A percentile compares a stretch with the other conserved stretches of the same genome.
Evolutionary conservation across 306 rosid species (phyloP).

Genomic region (Calophaca sinica): DNA sequence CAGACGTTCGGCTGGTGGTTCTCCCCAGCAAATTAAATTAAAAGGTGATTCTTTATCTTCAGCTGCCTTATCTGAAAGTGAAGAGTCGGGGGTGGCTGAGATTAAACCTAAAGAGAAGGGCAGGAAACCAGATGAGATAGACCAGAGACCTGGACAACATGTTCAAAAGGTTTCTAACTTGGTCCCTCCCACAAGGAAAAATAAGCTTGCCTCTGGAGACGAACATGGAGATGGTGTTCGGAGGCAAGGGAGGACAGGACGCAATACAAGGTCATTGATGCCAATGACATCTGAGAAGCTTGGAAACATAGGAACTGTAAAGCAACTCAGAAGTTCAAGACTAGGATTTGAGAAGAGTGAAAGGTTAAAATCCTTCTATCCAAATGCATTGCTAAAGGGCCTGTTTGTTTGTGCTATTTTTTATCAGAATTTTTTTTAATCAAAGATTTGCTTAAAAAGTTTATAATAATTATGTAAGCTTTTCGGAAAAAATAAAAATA

Average conservation of each 20-base stretch:
- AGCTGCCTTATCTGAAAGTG: slow-evolving; percentile 82
- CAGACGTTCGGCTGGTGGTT: slow-evolving; percentile 67
- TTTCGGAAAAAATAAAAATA: neutral
- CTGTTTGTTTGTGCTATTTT: neutral
- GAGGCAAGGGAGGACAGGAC: slow-evolving; percentile 91
- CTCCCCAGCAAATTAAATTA: slow-evolving; percentile 81
- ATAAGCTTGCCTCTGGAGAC: slow-evolving; percentile 65
- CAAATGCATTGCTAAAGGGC: slow-evolving; percentile 18
- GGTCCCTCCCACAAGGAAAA: slow-evolving; percentile 67
- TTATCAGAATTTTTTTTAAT: neutral
- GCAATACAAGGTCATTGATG: slow-evolving; percentile 64
- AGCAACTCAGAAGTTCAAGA: slow-evolving; percentile 87
- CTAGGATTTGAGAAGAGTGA: slow-evolving; percentile 77
- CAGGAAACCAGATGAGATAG: slow-evolving; percentile 72
- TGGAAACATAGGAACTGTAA: slow-evolving; percentile 71
- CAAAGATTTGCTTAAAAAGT: neutral
- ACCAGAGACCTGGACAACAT: slow-evolving; percentile 73
- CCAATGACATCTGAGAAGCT: slow-evolving; percentile 73
- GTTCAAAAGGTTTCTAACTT: slow-evolving; percentile 66
- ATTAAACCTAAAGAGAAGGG: slow-evolving; percentile 72
- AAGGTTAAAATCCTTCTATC: slow-evolving; percentile 56
- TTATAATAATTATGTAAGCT: slow-evolving; percentile 8
- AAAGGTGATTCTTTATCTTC: slow-evolving; percentile 75
- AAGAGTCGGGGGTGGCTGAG: slow-evolving; percentile 85
- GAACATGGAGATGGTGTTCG: slow-evolving; percentile 83